A percentile compares a stretch with the other conserved stretches of the same genome.
These are phyloP conservation scores for Talaromyces pinophilus DNA, from an alignment of 2,329 filamentous ascomycete species.

Conservation along the genomic window DNA sequence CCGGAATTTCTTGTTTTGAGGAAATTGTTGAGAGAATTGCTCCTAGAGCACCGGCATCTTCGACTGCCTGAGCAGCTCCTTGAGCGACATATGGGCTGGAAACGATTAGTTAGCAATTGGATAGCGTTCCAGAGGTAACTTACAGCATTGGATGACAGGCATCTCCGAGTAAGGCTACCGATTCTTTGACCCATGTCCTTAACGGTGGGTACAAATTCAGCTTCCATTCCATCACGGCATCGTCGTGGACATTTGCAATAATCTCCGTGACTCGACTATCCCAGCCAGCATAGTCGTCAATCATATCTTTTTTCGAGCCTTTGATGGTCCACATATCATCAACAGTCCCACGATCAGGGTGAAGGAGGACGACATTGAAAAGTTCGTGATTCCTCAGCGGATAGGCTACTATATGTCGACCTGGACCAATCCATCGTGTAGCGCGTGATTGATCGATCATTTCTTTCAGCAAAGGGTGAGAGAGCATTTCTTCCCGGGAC, in stretches of 20 bases:
- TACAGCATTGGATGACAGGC: slow-evolving; percentile 50
- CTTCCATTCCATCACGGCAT: slow-evolving; percentile 44
- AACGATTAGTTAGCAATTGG: not conserved
- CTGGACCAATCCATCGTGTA: slow-evolving; percentile 74
- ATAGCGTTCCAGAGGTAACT: slow-evolving; percentile 21
- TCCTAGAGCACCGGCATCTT: slow-evolving; percentile 45
- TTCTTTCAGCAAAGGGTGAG: slow-evolving; percentile 67
- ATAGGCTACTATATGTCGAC: slow-evolving; percentile 76
- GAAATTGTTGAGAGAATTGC: slow-evolving; percentile 37
- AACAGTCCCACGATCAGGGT: slow-evolving; percentile 63
- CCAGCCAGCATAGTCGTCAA: slow-evolving; percentile 63
- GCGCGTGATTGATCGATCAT: slow-evolving; percentile 68
- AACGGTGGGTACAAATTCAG: slow-evolving; percentile 38
- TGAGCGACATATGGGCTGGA: slow-evolving; percentile 41
- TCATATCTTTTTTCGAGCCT: slow-evolving; percentile 62
- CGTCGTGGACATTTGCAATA: slow-evolving; percentile 62
- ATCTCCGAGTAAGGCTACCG: slow-evolving; percentile 45
- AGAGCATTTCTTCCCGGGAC: slow-evolving; percentile 64
- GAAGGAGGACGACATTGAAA: slow-evolving; percentile 65
- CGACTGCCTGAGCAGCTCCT: slow-evolving; percentile 51
- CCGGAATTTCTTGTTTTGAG: slow-evolving; percentile 36
- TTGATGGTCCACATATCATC: slow-evolving; percentile 65
- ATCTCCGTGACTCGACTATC: slow-evolving; percentile 61
- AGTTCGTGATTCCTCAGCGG: slow-evolving; percentile 67
- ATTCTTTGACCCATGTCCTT: slow-evolving; percentile 37